These are phyloP conservation scores for Cucurbitaria berberidis DNA, from an alignment of 2,329 filamentous ascomycete genomes.

Conservation along the genomic window DNA sequence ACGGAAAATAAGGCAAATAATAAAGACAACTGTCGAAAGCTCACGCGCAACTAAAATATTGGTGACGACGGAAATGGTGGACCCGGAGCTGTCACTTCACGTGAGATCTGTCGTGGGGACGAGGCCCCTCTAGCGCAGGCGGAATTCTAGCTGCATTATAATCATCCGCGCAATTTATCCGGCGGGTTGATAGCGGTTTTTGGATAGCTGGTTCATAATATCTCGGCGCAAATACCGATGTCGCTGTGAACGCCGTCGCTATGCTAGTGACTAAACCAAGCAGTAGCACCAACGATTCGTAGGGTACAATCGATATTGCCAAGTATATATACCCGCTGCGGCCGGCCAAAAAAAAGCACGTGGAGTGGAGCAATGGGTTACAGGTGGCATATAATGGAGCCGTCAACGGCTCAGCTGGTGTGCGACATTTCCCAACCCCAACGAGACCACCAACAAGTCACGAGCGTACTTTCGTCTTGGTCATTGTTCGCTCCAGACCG, in stretches of 20 bases:
- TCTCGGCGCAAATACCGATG: slow-evolving; percentile 29
- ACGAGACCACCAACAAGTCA: slow-evolving; percentile 74
- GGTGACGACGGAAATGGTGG: slow-evolving; percentile 36
- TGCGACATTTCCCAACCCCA: slow-evolving; percentile 52
- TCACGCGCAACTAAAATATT: slow-evolving; percentile 27
- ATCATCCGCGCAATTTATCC: slow-evolving; percentile 47
- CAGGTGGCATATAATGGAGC: slow-evolving; percentile 7
- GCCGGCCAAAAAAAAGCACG: neutral
- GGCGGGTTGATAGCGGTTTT: slow-evolving; percentile 30
- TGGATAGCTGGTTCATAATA: slow-evolving; percentile 19
- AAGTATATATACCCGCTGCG: neutral
- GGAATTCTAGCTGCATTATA: slow-evolving; percentile 26
- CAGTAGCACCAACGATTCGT: slow-evolving; percentile 4
- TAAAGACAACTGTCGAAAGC: slow-evolving; percentile 13
- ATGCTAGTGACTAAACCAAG: slow-evolving; percentile 19
- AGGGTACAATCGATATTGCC: neutral
- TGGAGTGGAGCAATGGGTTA: neutral
- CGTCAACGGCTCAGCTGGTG: slow-evolving; percentile 16
- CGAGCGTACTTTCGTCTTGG: slow-evolving; percentile 53
- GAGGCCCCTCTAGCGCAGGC: slow-evolving; percentile 27
- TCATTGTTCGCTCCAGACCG: slow-evolving; percentile 54
- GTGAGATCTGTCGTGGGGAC: slow-evolving; percentile 30
- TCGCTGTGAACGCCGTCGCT: slow-evolving; percentile 27
- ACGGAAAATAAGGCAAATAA: slow-evolving; percentile 9
- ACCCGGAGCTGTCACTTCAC: slow-evolving; percentile 34